Base-by-base conservation (phyloP, 1,284 basidiomycete genomes). In the Coriolopsis trogii region DNA sequence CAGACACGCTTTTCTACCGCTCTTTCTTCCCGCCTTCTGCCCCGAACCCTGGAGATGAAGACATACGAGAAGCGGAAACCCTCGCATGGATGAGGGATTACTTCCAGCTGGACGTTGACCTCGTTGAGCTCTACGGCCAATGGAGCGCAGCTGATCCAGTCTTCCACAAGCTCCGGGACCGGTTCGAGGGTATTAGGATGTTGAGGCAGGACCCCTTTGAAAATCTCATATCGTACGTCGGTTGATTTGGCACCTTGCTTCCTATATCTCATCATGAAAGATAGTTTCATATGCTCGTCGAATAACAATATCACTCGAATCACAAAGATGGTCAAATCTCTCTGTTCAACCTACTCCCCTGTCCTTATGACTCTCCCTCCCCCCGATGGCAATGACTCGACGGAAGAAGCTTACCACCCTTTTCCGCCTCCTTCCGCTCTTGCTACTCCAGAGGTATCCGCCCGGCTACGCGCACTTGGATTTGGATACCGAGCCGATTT, bases 281-380 rank as follows among this genome's bases (percentile, higher is more conserved):
- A 3, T 56, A 96, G 95, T 8, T 99, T 99, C 73, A 98, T 99
- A 59, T 99, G 96, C 65, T 98, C 95, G 15, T 93, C 95, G 1
- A 99, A 98, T 66, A 99, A 99, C 69, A 96, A 99, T 63, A 99
- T 98, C 44, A 72, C 83, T 2, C 87, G 95, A 1, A 98, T 97
- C 64, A 90, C 91, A 4, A 89, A 89, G 53, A 94, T 98, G 86
- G 84, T 97, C 30, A 87, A 88, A 60, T 73, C 80, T 55, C 78
- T 89, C 46, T 92, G 84, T 66, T 78, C 71, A 34, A 77, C 87
- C 26, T 95, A 85, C 65, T 90, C 91, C 2, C 76, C 83, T 8
- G 73, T 83, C 8, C 69, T 95, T 9, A 62, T 89, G 26, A 76
- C 79, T 9, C 60, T 82, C 13, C 67, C 72, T 6, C 67, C 74